Base-by-base conservation (phyloP, 257 asterid species). In the Capsicum pubescens region DNA sequence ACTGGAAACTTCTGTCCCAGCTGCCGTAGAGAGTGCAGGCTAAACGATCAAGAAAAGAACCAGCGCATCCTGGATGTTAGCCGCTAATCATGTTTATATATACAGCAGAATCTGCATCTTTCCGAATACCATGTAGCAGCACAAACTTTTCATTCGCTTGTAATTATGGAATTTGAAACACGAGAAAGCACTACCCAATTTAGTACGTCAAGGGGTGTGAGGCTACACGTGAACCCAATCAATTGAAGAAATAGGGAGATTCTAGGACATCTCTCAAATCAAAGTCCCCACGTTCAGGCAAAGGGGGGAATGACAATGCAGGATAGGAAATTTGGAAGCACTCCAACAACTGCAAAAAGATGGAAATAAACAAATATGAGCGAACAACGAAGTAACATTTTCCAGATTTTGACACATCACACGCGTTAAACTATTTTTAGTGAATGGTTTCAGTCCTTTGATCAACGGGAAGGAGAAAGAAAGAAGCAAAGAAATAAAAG, bases 161-260 rank as follows among this genome's bases (percentile, higher is more conserved):
- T 36, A 39, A 46, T 17, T 71, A 46, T 71, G 39, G 58, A 58
- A 44, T 71, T 70, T 71, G 79, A 44, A 71, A 71, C 81, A 55
- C 48, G 26, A 76, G 26, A 21, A 8, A 15, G 59, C 50, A 32
- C 64, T 15, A 32, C 32, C 82, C 64, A 32, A 15, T 17, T 54
- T 8, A 52, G 63, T 52, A 7, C 14, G 8, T 54, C 21, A 26
- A 21, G 9, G 50, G 63, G 64, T 15, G 81, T 32, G 81, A 76
- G 44, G 64, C 39, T 77, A 54, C 16, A 6, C 50, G 17, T 54
- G 82, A 77, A 54, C 32, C 64, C 44, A 35, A 13, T 94, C 87
- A 96, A 92, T 96, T 96, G 90, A 96, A 96, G 93, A 96, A 96
- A 87, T 96, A 96, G 21, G 97, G 93, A 8, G 99, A 94, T 81